Percentiles rank a stretch among this genome's conserved stretches.
Evolutionary conservation across 768 basidiomycete genomes (phyloP).

Genomic region (Strobilomyces confusus): DNA sequence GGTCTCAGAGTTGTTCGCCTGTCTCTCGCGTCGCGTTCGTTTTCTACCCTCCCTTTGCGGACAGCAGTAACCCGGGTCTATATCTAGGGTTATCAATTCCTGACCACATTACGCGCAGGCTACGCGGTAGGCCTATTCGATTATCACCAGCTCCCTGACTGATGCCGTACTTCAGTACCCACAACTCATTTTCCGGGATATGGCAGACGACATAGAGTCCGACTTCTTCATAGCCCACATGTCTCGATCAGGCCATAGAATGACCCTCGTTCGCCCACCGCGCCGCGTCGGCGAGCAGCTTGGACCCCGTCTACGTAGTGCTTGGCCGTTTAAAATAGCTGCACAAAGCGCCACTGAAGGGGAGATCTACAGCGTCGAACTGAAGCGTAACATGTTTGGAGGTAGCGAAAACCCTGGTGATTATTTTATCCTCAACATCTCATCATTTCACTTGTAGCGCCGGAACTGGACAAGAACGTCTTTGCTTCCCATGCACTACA

Average conservation of each 20-base stretch:
- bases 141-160: constrained; percentile 6
- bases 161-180: constrained; percentile 41
- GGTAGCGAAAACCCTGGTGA: constrained; percentile 16
- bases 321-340: constrained; percentile 41
- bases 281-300: constrained; percentile 36
- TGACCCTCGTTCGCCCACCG: constrained; percentile 44
- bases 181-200: constrained; percentile 63
- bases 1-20: constrained; percentile 54
- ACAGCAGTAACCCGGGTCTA: constrained; percentile 4
- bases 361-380: constrained; percentile 51
- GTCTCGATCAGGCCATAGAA: constrained; percentile 54
- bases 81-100: constrained; percentile 66
- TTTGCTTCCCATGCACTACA: constrained; percentile 64
- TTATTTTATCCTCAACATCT: neutral
- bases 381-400: constrained; percentile 42
- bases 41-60: neutral
- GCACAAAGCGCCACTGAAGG: constrained; percentile 45
- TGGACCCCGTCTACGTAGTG: constrained; percentile 35
- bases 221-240: constrained; percentile 66
- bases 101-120: constrained; percentile 56
- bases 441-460: constrained; percentile 24
- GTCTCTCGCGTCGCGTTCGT: constrained; percentile 57
- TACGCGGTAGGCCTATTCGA: constrained; percentile 40
- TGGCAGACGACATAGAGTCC: constrained; percentile 42
- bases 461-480: constrained; percentile 46